Evolutionary conservation across 768 basidiomycete species (phyloP).

Genomic region (Boletus huronensis): DNA sequence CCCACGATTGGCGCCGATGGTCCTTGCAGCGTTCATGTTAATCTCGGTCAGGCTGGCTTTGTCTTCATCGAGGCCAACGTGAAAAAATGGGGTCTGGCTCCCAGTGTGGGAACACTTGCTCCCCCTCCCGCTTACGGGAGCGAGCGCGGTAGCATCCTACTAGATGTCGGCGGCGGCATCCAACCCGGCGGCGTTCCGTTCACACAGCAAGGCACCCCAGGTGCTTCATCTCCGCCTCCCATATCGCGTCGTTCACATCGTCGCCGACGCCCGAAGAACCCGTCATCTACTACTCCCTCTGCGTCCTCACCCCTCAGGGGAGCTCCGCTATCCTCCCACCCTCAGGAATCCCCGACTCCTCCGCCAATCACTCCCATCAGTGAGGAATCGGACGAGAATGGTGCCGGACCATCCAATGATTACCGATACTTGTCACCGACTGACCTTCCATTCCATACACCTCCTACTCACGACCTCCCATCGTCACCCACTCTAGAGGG

Average conservation of each 20-base stretch:
- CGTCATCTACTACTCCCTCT: constrained; percentile 34
- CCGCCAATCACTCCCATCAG: constrained; percentile 78
- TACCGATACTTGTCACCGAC: constrained; percentile 59
- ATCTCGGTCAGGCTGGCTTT: constrained; percentile 96
- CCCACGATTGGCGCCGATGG: constrained; percentile 96
- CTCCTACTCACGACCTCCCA: constrained; percentile 48
- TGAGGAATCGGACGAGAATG: constrained; percentile 52
- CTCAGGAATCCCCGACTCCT: constrained; percentile 48
- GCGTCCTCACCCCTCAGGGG: constrained; percentile 67
- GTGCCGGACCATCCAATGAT: constrained; percentile 49
- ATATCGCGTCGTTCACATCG: constrained; percentile 58
- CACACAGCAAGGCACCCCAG: constrained; percentile 43
- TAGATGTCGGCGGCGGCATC: constrained; percentile 68
- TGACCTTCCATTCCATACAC: constrained; percentile 58
- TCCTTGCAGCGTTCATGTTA: constrained; percentile 94
- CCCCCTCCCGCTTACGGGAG: constrained; percentile 98
- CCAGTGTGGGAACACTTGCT: constrained; percentile 93
- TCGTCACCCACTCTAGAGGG: constrained; percentile 31
- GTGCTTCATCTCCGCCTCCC: constrained; percentile 41
- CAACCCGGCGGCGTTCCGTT: constrained; percentile 38
- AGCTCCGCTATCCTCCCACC: constrained; percentile 41
- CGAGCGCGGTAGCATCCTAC: constrained; percentile 91
- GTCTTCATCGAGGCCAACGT: constrained; percentile 99
- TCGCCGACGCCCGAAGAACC: constrained; percentile 50
- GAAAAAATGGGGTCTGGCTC: constrained; percentile 99